A percentile compares a stretch with the other conserved stretches of the same genome.
phyloP scores from a whole-genome alignment of 306 rosid species.

The Prunus mongolica region DNA sequence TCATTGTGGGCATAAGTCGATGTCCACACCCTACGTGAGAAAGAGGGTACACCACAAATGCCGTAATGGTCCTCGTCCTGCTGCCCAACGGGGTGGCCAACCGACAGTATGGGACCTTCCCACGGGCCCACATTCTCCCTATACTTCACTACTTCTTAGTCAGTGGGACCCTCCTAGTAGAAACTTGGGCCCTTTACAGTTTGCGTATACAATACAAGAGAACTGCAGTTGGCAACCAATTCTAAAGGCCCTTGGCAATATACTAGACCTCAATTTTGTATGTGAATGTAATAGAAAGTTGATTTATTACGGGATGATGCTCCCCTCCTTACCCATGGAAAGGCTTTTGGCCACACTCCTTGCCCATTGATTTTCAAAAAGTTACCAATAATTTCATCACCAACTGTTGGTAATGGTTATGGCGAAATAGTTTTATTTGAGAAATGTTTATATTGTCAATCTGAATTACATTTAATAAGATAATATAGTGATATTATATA shows the following conservation, averaged over 20 bases:
- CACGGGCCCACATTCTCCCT: conserved; percentile 2
- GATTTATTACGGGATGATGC: too few species aligned
- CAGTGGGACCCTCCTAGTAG: not conserved
- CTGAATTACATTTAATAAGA: not conserved
- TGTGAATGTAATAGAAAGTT: too few species aligned
- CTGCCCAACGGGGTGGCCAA: conserved; percentile 54
- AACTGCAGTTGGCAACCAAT: too few species aligned
- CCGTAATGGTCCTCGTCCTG: conserved; percentile 50
- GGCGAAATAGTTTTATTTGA: too few species aligned
- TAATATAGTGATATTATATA: too few species aligned
- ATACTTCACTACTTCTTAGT: conserved; percentile 1
- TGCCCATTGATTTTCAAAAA: not conserved
- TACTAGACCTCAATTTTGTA: too few species aligned
- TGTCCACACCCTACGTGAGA: conserved; percentile 25
- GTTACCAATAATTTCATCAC: not conserved
- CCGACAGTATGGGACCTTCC: conserved; percentile 60
- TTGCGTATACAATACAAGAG: not conserved
- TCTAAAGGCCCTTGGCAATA: too few species aligned
- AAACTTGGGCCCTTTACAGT: conserved; percentile 7
- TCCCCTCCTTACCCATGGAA: too few species aligned
- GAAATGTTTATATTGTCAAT: not conserved
- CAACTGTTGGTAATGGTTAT: not conserved
- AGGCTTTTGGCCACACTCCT: too few species aligned
- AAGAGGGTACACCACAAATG: conserved; percentile 30
- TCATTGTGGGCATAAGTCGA: conserved; percentile 17